Percentiles rank a stretch among this genome's conserved stretches.
phyloP scores from a whole-genome alignment of 331 rosid species.

The Pyrus hybrid region DNA sequence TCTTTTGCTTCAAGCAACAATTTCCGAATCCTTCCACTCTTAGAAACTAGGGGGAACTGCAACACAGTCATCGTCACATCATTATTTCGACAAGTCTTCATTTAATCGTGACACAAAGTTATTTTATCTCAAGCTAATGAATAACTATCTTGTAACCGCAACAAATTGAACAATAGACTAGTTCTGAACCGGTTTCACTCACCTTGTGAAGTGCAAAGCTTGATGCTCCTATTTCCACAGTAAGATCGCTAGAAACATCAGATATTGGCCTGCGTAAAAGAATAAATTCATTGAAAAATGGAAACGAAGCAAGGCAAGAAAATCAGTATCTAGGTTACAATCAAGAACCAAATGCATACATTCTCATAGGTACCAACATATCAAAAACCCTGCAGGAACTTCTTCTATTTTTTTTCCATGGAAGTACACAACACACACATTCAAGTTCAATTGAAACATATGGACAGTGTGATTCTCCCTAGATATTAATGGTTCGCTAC shows the following conservation, averaged over 20 bases:
- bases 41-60: slow-evolving; percentile 88
- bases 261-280: slow-evolving; percentile 81
- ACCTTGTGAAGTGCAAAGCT: slow-evolving; percentile 95
- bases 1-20: slow-evolving; percentile 73
- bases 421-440: background rate
- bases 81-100: background rate
- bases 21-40: slow-evolving; percentile 80
- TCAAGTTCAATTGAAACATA: slow-evolving; percentile 11
- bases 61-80: slow-evolving; percentile 9
- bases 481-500: slow-evolving; percentile 11
- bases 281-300: slow-evolving; percentile 19
- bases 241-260: slow-evolving; percentile 87
- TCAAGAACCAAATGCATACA: slow-evolving; percentile 20
- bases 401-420: slow-evolving; percentile 16
- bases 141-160: background rate
- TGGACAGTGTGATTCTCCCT: slow-evolving; percentile 16
- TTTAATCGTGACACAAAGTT: background rate
- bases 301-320: slow-evolving; percentile 15
- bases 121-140: background rate
- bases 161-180: background rate
- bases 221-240: slow-evolving; percentile 74
- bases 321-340: background rate
- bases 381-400: slow-evolving; percentile 23
- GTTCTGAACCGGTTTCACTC: slow-evolving; percentile 2
- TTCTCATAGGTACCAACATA: slow-evolving; percentile 27